Conservation (phyloP, 2,329 filamentous ascomycete genomes). For the Aspergillus carbonarius region DNA sequence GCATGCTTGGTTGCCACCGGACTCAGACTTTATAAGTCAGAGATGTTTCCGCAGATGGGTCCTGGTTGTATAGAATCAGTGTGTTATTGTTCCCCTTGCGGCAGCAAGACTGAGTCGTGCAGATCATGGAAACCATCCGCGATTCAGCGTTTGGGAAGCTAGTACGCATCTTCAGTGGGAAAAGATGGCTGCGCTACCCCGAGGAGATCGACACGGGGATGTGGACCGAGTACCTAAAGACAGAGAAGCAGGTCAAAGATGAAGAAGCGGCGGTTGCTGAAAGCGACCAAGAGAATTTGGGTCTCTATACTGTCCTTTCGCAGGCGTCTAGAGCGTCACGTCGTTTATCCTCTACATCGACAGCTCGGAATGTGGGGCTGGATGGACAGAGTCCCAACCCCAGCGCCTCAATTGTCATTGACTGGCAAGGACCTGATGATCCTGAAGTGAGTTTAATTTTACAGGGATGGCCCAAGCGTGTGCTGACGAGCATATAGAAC, state of each 20-base stretch:
- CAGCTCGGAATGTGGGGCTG: conserved; percentile 1
- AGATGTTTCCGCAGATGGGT: not conserved
- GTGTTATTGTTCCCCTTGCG: not conserved
- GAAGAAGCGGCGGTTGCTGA: conserved; percentile 5
- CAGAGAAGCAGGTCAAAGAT: conserved; percentile 8
- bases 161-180: conserved; percentile 15
- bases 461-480: not conserved
- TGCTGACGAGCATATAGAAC: conserved; percentile 32
- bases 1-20: not conserved
- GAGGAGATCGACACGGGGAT: conserved; percentile 16
- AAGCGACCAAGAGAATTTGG: conserved; percentile 5
- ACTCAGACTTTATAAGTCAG: not conserved
- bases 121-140: conserved; percentile 15
- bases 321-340: conserved; percentile 12
- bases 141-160: conserved; percentile 26
- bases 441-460: conserved; percentile 10
- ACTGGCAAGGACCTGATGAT: conserved; percentile 19
- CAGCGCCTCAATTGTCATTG: conserved; percentile 14
- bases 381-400: not conserved
- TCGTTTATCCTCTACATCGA: not conserved
- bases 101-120: not conserved
- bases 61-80: not conserved
- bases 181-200: conserved; percentile 16
- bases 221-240: conserved; percentile 18
- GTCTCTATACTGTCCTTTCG: conserved; percentile 20